These are phyloP conservation scores for Suillus brevipes DNA, from an alignment of 768 basidiomycete species.

Conservation along the genomic window DNA sequence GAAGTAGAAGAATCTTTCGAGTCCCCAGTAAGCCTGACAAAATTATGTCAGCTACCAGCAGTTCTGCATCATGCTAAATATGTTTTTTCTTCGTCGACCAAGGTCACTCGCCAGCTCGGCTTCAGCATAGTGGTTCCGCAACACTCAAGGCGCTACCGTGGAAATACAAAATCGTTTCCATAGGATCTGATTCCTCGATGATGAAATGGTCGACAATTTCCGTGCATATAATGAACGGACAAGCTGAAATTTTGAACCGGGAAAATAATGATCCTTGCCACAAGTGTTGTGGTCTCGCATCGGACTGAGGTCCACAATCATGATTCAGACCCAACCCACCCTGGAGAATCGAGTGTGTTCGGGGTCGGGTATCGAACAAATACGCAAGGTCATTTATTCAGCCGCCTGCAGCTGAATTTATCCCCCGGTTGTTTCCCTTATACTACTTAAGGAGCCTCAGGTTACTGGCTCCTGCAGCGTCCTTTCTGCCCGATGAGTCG, in stretches of 20 bases:
- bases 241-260: background rate
- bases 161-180: slow-evolving; percentile 2
- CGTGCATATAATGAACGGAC: background rate
- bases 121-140: background rate
- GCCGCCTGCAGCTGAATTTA: background rate
- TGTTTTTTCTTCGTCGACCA: background rate
- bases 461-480: background rate
- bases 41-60: background rate
- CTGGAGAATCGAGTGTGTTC: no score
- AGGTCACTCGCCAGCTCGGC: background rate
- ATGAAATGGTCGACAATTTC: background rate
- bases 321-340: no score
- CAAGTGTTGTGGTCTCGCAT: background rate
- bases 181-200: background rate
- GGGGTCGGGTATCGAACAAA: no score
- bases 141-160: background rate
- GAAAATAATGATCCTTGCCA: background rate
- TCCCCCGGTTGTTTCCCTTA: background rate
- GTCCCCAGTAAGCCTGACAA: background rate
- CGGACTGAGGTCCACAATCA: no score
- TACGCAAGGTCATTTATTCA: background rate
- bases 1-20: no score
- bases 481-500: background rate
- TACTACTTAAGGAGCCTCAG: no score
- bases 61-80: background rate